Base-by-base conservation (phyloP, 495 filamentous ascomycete genomes). In the Penicillium psychrofluorescens region DNA sequence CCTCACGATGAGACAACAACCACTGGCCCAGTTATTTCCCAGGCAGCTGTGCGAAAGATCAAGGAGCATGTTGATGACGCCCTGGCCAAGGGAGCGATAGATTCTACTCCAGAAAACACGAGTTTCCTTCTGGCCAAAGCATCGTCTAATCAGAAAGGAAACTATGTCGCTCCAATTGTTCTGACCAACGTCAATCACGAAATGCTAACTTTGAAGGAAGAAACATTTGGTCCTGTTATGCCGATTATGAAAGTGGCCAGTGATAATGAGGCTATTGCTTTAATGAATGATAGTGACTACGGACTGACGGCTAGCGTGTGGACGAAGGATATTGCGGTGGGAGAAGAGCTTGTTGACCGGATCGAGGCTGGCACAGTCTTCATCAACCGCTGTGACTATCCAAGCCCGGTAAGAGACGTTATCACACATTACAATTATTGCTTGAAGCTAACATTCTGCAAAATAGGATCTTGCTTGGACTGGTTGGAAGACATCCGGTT, bases 301-400 rank as follows among this genome's bases (percentile, higher is more conserved):
- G 92, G 92, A 2, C 72, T 98, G 42, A 96, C 94, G 2, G 91
- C 89, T n/a, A 95, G 89, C 55, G 88, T 98, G 33, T 98, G 92
- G 92, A 96, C 92, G 12, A 95, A 95, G 59, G 90, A 97, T 54
- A 77, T 83, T 2, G 72, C 64, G 5, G 79, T 71, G 48, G 94
- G 85, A n/a, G 82, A 90, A 46, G 73, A 83, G 51, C 64, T 98
- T 29, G 80, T 82, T 11, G 85, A 95, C 41, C 69, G 76, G 28
- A 80, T 98, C 30, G 91, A 96, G 49, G 92, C 92, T 12, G 92
- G 92, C 8, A 98, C 92, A 2, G 90, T 96, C 11, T 98, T 95
- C 64, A 86, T 98, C 53, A 98, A 98, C 56, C 81, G 92, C 46
- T 87, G 84, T 53, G 92, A 98, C 61, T 98, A 82, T 59, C 92